phyloP scores from a whole-genome alignment of 352 stramenopile species.

The Halophytophthora polymorphica region DNA sequence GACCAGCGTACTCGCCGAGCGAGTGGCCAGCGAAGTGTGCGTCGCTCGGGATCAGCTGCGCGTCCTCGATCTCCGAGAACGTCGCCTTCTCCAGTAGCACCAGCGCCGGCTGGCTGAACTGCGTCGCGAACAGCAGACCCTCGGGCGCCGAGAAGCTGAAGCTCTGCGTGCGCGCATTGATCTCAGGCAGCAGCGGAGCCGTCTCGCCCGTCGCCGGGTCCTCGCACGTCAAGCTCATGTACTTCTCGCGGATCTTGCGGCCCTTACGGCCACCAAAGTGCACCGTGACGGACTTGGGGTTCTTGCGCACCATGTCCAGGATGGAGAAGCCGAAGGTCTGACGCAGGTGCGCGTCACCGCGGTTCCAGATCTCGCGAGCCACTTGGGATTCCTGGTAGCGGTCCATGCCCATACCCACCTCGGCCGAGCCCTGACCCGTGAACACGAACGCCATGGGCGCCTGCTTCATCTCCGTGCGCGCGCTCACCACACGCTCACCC shows the following conservation, averaged over 20 bases:
- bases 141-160: conserved; percentile 78
- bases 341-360: conserved; percentile 65
- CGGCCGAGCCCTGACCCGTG: conserved; percentile 81
- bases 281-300: conserved; percentile 79
- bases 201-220: conserved; percentile 52
- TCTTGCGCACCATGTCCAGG: conserved; percentile 84
- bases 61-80: conserved; percentile 77
- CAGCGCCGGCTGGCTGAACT: conserved; percentile 83
- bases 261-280: conserved; percentile 85
- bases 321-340: conserved; percentile 87
- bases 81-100: conserved; percentile 84
- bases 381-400: conserved; percentile 67
- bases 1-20: conserved; percentile 84
- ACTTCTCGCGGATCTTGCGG: conserved; percentile 81
- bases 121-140: conserved; percentile 80
- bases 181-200: conserved; percentile 71
- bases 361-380: conserved; percentile 80
- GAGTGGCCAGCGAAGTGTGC: conserved; percentile 83
- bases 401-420: conserved; percentile 89
- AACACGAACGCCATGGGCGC: conserved; percentile 79
- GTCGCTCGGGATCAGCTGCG: conserved; percentile 70
- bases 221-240: conserved; percentile 74
- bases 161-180: conserved; percentile 75
- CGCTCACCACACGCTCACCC: conserved; percentile 75
- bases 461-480: conserved; percentile 66